Percentiles rank a stretch among this genome's conserved stretches.
phyloP scores from a whole-genome alignment of 768 basidiomycete genomes.

The Lentinula guzmanii region DNA sequence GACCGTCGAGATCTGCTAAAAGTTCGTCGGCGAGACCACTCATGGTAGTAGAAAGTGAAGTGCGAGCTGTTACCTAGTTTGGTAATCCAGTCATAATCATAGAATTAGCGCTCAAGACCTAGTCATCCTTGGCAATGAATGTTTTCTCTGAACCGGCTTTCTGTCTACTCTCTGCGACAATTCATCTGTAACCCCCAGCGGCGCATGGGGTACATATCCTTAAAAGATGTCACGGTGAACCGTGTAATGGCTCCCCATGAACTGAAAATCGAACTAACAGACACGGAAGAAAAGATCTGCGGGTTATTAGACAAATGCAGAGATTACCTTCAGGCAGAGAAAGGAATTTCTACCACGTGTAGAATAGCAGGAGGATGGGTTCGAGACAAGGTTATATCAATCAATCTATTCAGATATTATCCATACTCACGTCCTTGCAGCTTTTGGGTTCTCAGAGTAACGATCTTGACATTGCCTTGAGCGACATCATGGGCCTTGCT shows the following conservation, averaged over 20 bases:
- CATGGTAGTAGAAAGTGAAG: slow-evolving; percentile 34
- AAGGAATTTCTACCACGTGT: slow-evolving; percentile 58
- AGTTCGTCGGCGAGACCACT: slow-evolving; percentile 88
- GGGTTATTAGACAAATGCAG: slow-evolving; percentile 78
- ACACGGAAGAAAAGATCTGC: slow-evolving; percentile 66
- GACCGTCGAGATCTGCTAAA: slow-evolving; percentile 84
- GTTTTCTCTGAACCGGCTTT: background rate
- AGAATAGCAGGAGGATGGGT: slow-evolving; percentile 99
- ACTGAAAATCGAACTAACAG: slow-evolving; percentile 49
- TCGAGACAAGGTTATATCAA: slow-evolving; percentile 78
- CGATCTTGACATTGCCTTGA: slow-evolving; percentile 92
- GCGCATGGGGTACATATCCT: background rate
- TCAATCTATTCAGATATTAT: background rate
- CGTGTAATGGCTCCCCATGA: background rate
- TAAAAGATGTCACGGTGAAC: background rate
- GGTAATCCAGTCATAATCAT: background rate
- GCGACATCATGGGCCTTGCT: slow-evolving; percentile 81
- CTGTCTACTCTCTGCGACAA: background rate
- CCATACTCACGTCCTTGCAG: slow-evolving; percentile 31
- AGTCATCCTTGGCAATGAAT: background rate
- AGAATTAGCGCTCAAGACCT: background rate
- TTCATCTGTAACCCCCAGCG: background rate
- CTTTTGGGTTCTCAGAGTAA: slow-evolving; percentile 75
- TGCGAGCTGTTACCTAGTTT: background rate
- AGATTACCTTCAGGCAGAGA: slow-evolving; percentile 41